These are phyloP conservation scores for Botrytis hyacinthi DNA, from an alignment of 2,329 filamentous ascomycete species.

Conservation along the genomic window DNA sequence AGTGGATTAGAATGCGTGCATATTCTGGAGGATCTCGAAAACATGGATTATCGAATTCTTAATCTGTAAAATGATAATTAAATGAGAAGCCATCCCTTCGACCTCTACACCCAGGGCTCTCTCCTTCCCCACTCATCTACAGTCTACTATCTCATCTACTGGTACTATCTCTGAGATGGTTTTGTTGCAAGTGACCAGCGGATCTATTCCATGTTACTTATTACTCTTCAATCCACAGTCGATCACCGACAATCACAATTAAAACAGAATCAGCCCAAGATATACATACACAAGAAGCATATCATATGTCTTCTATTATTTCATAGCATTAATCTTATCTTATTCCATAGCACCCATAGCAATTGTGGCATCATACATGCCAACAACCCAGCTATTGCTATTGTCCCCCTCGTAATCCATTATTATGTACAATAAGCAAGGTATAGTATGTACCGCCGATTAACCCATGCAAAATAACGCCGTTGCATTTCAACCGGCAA, in stretches of 20 bases:
- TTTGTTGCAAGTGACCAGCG: not conserved
- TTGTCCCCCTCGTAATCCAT: constrained; percentile 11
- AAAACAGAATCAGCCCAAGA: too few species aligned
- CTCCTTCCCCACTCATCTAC: not conserved
- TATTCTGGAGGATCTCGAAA: not conserved
- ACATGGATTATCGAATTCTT: not conserved
- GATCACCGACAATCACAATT: not conserved
- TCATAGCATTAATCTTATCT: constrained; percentile 10
- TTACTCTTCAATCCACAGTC: too few species aligned
- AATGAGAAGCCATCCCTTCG: not conserved
- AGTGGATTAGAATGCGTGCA: not conserved
- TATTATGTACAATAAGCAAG: constrained; percentile 19
- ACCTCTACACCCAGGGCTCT: not conserved
- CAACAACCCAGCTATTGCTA: constrained; percentile 2
- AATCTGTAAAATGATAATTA: not conserved
- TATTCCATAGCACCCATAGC: constrained; percentile 2
- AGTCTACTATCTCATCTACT: not conserved
- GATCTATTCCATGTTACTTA: not conserved
- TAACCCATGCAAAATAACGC: constrained; percentile 12
- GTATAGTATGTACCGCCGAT: constrained; percentile 14
- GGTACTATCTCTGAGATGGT: not conserved
- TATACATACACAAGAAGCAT: not conserved
- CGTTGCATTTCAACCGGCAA: constrained; percentile 10
- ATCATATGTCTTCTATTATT: constrained; percentile 6
- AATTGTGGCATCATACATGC: constrained; percentile 10